phyloP scores from a whole-genome alignment of 345 rosid genomes.

The Kernera saxatilis region DNA sequence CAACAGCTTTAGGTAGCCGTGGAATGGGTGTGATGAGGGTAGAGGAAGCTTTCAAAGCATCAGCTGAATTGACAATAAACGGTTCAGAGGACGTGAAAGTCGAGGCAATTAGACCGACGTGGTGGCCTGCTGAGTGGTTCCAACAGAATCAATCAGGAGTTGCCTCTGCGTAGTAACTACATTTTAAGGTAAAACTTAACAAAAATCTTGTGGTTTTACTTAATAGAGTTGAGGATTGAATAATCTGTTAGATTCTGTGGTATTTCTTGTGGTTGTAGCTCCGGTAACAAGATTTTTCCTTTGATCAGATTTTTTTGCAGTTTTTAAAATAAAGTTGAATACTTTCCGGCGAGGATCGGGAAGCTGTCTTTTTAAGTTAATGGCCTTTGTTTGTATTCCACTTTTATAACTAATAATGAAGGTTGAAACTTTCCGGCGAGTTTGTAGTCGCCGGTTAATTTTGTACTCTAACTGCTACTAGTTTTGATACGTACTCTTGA shows the following conservation, averaged over 20 bases:
- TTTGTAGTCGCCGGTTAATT: not conserved
- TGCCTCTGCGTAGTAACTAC: conserved; percentile 33
- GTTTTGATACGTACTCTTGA: not conserved
- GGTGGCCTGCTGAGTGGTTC: conserved; percentile 91
- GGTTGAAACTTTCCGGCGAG: conserved; percentile 3
- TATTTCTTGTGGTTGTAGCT: too few relatives aligned
- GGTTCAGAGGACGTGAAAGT: conserved; percentile 58
- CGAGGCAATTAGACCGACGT: conserved; percentile 57
- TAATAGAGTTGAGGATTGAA: not conserved
- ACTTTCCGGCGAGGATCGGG: not conserved
- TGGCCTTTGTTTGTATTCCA: conserved; percentile 13
- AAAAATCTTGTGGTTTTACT: not conserved
- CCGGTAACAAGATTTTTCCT: not conserved
- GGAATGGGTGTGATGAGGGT: conserved; percentile 76
- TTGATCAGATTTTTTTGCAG: not conserved
- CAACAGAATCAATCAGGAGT: conserved; percentile 36
- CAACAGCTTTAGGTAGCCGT: conserved; percentile 57
- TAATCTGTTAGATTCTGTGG: not conserved
- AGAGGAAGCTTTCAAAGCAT: conserved; percentile 53
- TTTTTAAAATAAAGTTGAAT: not conserved
- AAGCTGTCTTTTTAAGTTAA: conserved; percentile 1
- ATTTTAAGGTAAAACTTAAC: not conserved
- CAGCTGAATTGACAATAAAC: conserved; percentile 36
- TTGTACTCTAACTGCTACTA: not conserved
- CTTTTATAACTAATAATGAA: conserved; percentile 7